Evolutionary conservation across 345 rosid genomes (phyloP).

Genomic region (sweet orange (Citrus sinensis)): DVS_A1.0 CM039167.1:25712001-25712500

Average conservation of each 20-base stretch:
- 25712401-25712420: background rate
- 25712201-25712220: background rate
- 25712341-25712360: background rate
- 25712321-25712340: conserved; percentile 10
- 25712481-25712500: background rate
- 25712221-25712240: background rate
- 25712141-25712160: background rate
- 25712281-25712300: background rate
- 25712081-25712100: background rate
- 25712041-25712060: background rate
- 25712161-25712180: background rate
- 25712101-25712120: background rate
- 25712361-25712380: background rate
- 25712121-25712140: background rate
- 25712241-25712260: background rate
- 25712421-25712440: background rate
- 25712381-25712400: background rate
- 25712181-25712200: background rate
- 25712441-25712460: background rate
- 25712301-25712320: background rate
- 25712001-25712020: background rate
- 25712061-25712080: background rate
- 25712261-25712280: background rate
- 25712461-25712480: background rate
- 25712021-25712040: background rate